phyloP scores from a whole-genome alignment of 768 basidiomycete genomes.

The Kwoniella shandongensis region DNA sequence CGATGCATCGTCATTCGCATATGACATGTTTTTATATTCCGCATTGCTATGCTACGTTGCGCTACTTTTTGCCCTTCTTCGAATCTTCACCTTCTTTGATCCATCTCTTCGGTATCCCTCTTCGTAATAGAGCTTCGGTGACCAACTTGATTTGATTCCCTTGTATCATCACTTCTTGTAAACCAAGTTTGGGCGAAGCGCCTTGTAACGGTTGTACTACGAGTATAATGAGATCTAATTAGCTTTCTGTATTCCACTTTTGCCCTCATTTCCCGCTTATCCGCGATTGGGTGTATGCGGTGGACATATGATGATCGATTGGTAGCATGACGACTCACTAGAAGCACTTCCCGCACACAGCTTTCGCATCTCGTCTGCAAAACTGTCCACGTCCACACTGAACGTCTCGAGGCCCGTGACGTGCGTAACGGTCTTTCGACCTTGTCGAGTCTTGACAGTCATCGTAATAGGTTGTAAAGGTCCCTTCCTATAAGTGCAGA shows the following conservation, averaged over 20 bases:
- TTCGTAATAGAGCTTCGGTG: slow-evolving; percentile 64
- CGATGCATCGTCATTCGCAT: too few species aligned
- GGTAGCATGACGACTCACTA: slow-evolving; percentile 58
- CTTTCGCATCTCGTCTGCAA: slow-evolving; percentile 75
- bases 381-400: slow-evolving; percentile 65
- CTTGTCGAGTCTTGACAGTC: slow-evolving; percentile 70
- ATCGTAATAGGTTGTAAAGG: slow-evolving; percentile 68
- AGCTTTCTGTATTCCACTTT: too few species aligned
- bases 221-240: not conserved
- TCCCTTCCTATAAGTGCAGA: slow-evolving; percentile 68
- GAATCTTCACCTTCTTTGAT: slow-evolving; percentile 58
- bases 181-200: slow-evolving; percentile 41
- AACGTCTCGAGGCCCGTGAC: slow-evolving; percentile 80
- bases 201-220: slow-evolving; percentile 39
- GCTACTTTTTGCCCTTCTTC: slow-evolving; percentile 15
- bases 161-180: slow-evolving; percentile 76
- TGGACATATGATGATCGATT: too few species aligned
- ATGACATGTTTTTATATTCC: not conserved
- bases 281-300: too few species aligned
- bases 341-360: slow-evolving; percentile 77
- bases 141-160: slow-evolving; percentile 74
- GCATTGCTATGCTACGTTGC: not conserved
- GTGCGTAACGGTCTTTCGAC: slow-evolving; percentile 71
- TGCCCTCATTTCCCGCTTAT: too few species aligned
- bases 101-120: slow-evolving; percentile 80